phyloP scores from a whole-genome alignment of 805 yeast species.

The Candida caryicola region DNA sequence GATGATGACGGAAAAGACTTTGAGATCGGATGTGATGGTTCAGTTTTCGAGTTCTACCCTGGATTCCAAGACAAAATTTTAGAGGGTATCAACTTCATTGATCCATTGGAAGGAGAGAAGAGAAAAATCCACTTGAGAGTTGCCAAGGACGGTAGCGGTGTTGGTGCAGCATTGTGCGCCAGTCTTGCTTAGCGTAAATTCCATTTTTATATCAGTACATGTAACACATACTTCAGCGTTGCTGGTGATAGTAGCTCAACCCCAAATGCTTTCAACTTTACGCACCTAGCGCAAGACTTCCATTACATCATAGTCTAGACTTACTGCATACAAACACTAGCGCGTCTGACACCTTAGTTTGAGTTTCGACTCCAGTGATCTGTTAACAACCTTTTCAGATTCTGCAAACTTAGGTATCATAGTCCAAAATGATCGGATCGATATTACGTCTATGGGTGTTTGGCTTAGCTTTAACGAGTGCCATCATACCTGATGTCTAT shows the following conservation, averaged over 20 bases:
- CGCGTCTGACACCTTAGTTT: too few species aligned
- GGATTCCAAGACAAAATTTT: constrained; percentile 78
- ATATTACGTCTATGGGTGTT: background rate
- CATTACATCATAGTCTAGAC: too few species aligned
- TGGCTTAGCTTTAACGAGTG: background rate
- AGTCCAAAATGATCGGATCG: background rate
- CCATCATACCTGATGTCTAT: background rate
- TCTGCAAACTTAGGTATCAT: background rate
- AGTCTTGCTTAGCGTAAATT: constrained; percentile 27
- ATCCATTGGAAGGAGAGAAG: constrained; percentile 71
- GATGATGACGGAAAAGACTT: constrained; percentile 54
- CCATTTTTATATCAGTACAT: too few species aligned
- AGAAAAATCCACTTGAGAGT: constrained; percentile 73
- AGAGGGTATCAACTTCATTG: constrained; percentile 69
- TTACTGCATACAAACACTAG: too few species aligned
- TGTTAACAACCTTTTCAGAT: background rate
- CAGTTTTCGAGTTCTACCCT: constrained; percentile 91
- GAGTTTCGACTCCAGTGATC: background rate
- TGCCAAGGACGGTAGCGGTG: constrained; percentile 95
- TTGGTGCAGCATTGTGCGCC: constrained; percentile 96
- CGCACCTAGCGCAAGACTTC: too few species aligned
- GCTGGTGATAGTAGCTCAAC: too few species aligned
- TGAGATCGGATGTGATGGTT: constrained; percentile 94
- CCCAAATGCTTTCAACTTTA: too few species aligned
- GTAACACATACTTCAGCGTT: too few species aligned